Base-by-base conservation (phyloP, 306 rosid species). In the Vigna unguiculata region DNA sequence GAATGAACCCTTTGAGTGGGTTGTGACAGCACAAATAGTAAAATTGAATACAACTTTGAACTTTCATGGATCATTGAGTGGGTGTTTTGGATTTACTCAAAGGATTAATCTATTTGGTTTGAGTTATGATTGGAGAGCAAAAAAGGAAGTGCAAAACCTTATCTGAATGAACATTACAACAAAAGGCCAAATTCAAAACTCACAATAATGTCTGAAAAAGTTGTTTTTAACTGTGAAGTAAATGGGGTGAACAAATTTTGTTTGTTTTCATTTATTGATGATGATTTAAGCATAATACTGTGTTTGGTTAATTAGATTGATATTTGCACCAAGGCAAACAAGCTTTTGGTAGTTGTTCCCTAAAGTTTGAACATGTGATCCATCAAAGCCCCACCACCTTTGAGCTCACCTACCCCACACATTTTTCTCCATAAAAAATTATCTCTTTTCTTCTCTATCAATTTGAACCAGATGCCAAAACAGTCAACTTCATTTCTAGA, bases 301-400 rank as follows among this genome's bases (percentile, higher is more conserved):
- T 70, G 63, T 83, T 71, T 68, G 74, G 78, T 63, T 22, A 22
- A 57, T 12, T 77, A 36, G 66, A 51, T 73, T 72, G 82, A 47
- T 78, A 86, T 75, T 66, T 81, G 76, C 85, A 82, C 77, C 45
- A 36, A 64, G 76, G 77, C 22, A 28, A 67, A 80, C 85, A 81
- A 71, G 71, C 58, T 79, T 75, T 86, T 80, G 61, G 76, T 46
- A 61, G 15, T 79, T 85, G 96, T 85, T 84, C 55, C 89, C 87
- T 85, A 84, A 90, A 85, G 90, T 76, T 81, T 83, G 51, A 83
- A 61, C 92, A 87, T 69, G 24, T 65, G 57, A 75, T 68, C 64
- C 62, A 82, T 82, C 84, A 85, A 85, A 41, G 19, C 77, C 72
- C 80, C 71, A 59, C 71, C 67, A 71, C 66, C 78, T 76, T 70